phyloP scores from a whole-genome alignment of 208 protist genomes.

The Leishmania lainsoni region DNA sequence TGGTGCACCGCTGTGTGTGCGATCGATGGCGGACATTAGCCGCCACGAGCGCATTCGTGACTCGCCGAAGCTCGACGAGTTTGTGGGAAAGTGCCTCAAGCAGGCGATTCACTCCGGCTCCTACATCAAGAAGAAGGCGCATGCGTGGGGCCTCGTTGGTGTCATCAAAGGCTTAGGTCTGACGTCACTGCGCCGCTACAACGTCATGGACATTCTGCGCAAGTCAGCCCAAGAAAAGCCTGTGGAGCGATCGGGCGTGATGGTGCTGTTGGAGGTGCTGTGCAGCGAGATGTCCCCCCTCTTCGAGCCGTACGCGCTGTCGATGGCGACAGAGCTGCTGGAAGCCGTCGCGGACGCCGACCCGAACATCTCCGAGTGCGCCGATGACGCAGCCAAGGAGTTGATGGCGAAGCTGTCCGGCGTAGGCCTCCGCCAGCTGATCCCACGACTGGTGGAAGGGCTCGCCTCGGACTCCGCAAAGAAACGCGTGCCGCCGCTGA shows the following conservation, averaged over 20 bases:
- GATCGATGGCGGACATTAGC: constrained; percentile 88
- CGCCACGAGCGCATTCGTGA: constrained; percentile 66
- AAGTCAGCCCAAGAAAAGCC: constrained; percentile 73
- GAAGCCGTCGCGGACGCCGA: constrained; percentile 86
- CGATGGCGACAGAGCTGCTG: constrained; percentile 67
- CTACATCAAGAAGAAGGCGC: constrained; percentile 93
- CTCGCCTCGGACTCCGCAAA: constrained; percentile 84
- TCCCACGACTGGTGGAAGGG: constrained; percentile 73
- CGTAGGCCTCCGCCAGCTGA: constrained; percentile 89
- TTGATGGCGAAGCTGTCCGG: constrained; percentile 80
- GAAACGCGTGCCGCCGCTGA: constrained; percentile 80
- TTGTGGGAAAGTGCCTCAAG: constrained; percentile 92
- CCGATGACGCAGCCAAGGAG: constrained; percentile 84
- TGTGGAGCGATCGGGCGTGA: constrained; percentile 76
- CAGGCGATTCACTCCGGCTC: constrained; percentile 82
- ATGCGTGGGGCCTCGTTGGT: constrained; percentile 86
- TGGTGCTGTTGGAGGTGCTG: constrained; percentile 88
- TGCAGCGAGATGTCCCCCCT: constrained; percentile 72
- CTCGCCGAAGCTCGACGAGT: constrained; percentile 83
- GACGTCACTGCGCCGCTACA: constrained; percentile 68
- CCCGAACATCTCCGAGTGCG: constrained; percentile 85
- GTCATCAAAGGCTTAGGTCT: constrained; percentile 86
- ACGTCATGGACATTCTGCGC: constrained; percentile 69
- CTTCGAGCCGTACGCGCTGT: constrained; percentile 90
- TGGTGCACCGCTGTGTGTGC: constrained; percentile 90